These are phyloP conservation scores for Eremothecium cymbalariae DNA, from an alignment of 1,139 yeast genomes.

Conservation along the genomic window DNA sequence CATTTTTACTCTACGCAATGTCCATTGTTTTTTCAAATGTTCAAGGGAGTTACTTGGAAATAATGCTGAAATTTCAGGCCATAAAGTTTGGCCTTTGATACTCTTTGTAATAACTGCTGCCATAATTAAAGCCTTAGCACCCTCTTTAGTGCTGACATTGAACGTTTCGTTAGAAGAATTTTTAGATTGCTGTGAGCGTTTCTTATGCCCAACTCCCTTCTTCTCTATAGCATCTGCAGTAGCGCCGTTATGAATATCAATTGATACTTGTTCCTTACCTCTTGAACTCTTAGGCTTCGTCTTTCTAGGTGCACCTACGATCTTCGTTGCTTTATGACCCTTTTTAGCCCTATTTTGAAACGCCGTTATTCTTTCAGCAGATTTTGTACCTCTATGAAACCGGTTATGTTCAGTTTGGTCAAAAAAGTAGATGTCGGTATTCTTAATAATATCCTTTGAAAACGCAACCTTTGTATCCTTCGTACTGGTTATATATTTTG, in stretches of 20 bases:
- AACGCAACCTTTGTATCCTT: constrained; percentile 24
- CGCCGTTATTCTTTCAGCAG: constrained; percentile 28
- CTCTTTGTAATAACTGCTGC: constrained; percentile 30
- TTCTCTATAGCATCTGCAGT: constrained; percentile 8
- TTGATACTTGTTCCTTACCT: constrained; percentile 1
- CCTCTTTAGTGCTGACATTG: constrained; percentile 22
- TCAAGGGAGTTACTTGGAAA: constrained; percentile 30
- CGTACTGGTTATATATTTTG: constrained; percentile 17
- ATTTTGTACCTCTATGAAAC: constrained; percentile 26
- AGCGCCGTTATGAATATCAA: neutral
- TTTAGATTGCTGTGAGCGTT: constrained; percentile 28
- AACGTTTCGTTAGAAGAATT: constrained; percentile 25
- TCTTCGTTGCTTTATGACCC: neutral
- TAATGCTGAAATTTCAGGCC: constrained; percentile 26
- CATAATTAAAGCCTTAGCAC: constrained; percentile 24
- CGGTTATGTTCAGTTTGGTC: constrained; percentile 28
- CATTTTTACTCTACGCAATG: constrained; percentile 26
- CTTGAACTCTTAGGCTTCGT: constrained; percentile 1
- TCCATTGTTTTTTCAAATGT: constrained; percentile 30
- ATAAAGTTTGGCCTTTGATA: constrained; percentile 29
- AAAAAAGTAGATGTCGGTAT: constrained; percentile 30
- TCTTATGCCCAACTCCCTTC: constrained; percentile 24
- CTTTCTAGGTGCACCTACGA: neutral
- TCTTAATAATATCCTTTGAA: constrained; percentile 24
- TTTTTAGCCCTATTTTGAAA: constrained; percentile 17